These are phyloP conservation scores for Chaetomium olivaceum DNA, from an alignment of 2,329 filamentous ascomycete species.

Conservation along the genomic window DNA sequence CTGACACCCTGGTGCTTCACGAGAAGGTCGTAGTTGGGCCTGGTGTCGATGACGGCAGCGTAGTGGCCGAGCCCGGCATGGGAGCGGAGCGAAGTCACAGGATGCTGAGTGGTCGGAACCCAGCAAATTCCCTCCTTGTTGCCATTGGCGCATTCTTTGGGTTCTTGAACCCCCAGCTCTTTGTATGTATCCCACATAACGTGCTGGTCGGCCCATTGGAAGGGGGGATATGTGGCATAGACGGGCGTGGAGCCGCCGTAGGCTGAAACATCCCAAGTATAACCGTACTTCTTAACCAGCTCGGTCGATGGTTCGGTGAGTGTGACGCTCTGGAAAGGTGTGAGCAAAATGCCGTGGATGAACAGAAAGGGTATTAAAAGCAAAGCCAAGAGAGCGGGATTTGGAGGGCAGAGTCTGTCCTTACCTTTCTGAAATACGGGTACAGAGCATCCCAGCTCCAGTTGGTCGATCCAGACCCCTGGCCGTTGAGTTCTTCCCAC, in stretches of 20 bases:
- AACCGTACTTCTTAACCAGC: slow-evolving; percentile 24
- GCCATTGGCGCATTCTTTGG: slow-evolving; percentile 34
- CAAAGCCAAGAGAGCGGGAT: not conserved
- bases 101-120: slow-evolving; percentile 36
- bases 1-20: slow-evolving; percentile 35
- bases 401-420: not conserved
- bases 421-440: slow-evolving; percentile 42
- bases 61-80: slow-evolving; percentile 38
- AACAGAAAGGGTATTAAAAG: not conserved
- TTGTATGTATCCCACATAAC: slow-evolving; percentile 27
- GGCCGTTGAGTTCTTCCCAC: slow-evolving; percentile 34
- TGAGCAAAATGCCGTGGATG: not conserved
- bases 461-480: slow-evolving; percentile 26
- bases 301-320: slow-evolving; percentile 35
- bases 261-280: slow-evolving; percentile 30
- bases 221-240: slow-evolving; percentile 38
- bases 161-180: slow-evolving; percentile 33
- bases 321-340: slow-evolving; percentile 33
- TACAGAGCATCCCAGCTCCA: slow-evolving; percentile 43
- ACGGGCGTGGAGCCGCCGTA: slow-evolving; percentile 38
- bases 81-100: slow-evolving; percentile 34
- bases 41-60: slow-evolving; percentile 29
- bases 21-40: slow-evolving; percentile 27
- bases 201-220: slow-evolving; percentile 37
- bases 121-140: slow-evolving; percentile 39